Conservation (phyloP, 164 flowering plant genomes). For the Umbellularia californica region DNA sequence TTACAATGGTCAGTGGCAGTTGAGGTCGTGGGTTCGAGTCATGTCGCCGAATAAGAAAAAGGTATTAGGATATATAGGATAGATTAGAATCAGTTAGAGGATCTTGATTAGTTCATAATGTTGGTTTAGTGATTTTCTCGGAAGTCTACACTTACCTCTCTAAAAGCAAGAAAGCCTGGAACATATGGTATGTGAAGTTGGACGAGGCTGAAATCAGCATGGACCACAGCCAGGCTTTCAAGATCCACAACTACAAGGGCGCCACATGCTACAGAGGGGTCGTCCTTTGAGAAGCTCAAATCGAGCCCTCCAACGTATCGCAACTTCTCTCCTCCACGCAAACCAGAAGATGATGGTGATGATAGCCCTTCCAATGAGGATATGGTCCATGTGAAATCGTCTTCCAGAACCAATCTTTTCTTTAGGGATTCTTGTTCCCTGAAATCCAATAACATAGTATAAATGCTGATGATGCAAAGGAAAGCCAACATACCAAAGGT, state of each 20-base stretch:
- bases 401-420: constrained; percentile 40
- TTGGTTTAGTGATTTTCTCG: too few relatives aligned
- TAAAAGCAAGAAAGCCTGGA: constrained; percentile 89
- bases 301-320: constrained; percentile 89
- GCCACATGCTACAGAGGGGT: constrained; percentile 63
- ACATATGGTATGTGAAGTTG: constrained; percentile 59
- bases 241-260: constrained; percentile 68
- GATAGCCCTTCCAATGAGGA: not conserved
- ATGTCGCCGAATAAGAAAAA: too few relatives aligned
- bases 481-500: not conserved
- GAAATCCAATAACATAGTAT: not conserved
- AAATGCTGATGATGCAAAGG: not conserved
- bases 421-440: constrained; percentile 58
- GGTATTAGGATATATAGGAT: too few relatives aligned
- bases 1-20: too few relatives aligned
- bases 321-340: constrained; percentile 15
- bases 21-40: too few relatives aligned
- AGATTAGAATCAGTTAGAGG: too few relatives aligned
- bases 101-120: too few relatives aligned
- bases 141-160: constrained; percentile 50
- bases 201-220: constrained; percentile 54
- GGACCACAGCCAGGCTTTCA: constrained; percentile 43
- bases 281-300: constrained; percentile 72
- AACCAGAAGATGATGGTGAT: constrained; percentile 7
- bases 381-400: constrained; percentile 56